Evolutionary conservation across 176 grass and related monocot species (phyloP).

Genomic region (Pontederia paniculata): DNA sequence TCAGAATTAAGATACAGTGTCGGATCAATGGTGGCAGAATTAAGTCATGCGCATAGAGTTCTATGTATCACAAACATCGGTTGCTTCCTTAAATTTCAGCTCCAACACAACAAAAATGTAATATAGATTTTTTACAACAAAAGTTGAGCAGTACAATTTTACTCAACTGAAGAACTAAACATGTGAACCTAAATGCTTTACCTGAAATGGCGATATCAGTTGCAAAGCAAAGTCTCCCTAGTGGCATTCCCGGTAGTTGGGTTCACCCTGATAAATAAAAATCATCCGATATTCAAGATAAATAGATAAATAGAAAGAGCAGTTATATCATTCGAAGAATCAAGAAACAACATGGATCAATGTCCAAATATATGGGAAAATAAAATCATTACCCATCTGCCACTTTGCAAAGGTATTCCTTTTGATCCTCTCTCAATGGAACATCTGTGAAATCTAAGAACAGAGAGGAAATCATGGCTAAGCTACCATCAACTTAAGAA

Average conservation of each 20-base stretch:
- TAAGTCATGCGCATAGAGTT: too few relatives aligned
- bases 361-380: background rate
- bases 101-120: too few relatives aligned
- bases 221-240: slow-evolving; percentile 66
- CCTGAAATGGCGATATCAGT: slow-evolving; percentile 9
- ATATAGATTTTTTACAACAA: too few relatives aligned
- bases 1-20: too few relatives aligned
- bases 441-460: slow-evolving; percentile 70
- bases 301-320: background rate
- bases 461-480: background rate
- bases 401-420: slow-evolving; percentile 68
- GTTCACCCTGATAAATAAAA: slow-evolving; percentile 40
- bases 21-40: too few relatives aligned
- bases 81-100: too few relatives aligned
- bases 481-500: background rate
- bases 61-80: too few relatives aligned
- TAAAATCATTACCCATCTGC: slow-evolving; percentile 62
- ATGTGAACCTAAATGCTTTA: too few relatives aligned
- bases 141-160: too few relatives aligned
- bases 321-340: background rate
- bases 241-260: slow-evolving; percentile 65
- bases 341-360: background rate
- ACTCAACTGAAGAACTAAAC: too few relatives aligned
- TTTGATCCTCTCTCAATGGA: slow-evolving; percentile 65
- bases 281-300: background rate